Conservation (phyloP, 768 basidiomycete species). For the Hemileccinum impolitum region DNA sequence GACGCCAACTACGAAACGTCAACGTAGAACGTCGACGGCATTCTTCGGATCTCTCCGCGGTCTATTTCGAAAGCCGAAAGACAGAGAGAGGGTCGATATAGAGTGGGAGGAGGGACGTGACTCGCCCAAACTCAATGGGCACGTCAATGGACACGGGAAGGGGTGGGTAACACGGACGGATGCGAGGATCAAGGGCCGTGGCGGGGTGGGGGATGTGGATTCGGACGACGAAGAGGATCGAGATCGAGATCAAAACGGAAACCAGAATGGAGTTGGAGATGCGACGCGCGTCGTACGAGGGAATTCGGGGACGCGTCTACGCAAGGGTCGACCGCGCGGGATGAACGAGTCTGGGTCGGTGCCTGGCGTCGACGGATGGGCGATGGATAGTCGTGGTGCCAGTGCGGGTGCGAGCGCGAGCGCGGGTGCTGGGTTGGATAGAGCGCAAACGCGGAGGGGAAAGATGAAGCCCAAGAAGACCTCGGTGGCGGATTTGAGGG, state of each 20-base stretch:
- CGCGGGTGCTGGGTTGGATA: not conserved
- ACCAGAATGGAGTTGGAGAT: not conserved
- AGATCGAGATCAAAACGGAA: not conserved
- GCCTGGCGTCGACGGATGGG: not conserved
- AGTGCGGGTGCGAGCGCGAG: not conserved
- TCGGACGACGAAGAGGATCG: slow-evolving; percentile 9
- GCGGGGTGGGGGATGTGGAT: not conserved
- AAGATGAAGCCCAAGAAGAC: slow-evolving; percentile 14
- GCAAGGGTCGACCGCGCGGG: slow-evolving; percentile 16
- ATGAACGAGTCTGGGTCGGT: not conserved
- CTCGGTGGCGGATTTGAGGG: slow-evolving; percentile 26
- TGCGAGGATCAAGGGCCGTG: slow-evolving; percentile 7
- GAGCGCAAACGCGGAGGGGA: slow-evolving; percentile 2
- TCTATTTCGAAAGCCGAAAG: slow-evolving; percentile 24
- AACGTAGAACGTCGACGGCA: slow-evolving; percentile 18
- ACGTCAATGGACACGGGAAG: not conserved
- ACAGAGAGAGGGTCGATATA: not conserved
- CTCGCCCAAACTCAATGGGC: not conserved
- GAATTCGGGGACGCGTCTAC: slow-evolving; percentile 2
- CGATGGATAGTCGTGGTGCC: not conserved
- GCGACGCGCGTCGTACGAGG: not conserved
- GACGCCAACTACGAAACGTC: slow-evolving; percentile 7
- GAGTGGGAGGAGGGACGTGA: slow-evolving; percentile 12
- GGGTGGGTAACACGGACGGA: slow-evolving; percentile 33
- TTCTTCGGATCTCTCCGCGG: slow-evolving; percentile 28